Base-by-base conservation (phyloP, 225 moss, liverwort and hornwort genomes). In the Physcomitrellopsis africana region DNA sequence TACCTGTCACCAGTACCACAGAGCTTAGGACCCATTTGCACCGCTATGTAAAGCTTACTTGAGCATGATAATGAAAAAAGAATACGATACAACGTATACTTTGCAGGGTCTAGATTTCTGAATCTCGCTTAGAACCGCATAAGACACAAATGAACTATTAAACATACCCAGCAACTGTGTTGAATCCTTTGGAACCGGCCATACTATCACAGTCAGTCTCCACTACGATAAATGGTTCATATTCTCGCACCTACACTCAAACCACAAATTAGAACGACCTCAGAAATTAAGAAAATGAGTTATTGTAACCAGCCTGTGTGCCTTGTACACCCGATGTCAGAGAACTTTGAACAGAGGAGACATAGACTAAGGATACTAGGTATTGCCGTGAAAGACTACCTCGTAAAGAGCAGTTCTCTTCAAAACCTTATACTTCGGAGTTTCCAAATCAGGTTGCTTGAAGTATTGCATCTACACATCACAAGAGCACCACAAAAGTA, bases 361-460 rank as follows among this genome's bases (percentile, higher is more conserved):
- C 46, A 13, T 75, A 44, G 64, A 16, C 16, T 37, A 4, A 49
- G 26, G 12, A 46, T 14, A 18, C 15, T 49, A 49, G 3, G 26
- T 18, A 23, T 72, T 68, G 15, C 47, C 10, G 18, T 48, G 74
- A 49, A 11, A 11, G 15, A 23, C 71, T 65, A 97, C 96, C 92
- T 97, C 83, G 81, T 99, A 99, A 22, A 20, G 32, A 74, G 90
- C 79, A 20, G 90, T 86, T 78, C 95, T 84, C 81, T 89, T 99
- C 67, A 99, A 61, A 52, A 89, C 85, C 74, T 65, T 87, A 77
- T 90, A 99, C 73, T 82, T 89, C 2, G 97, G 97, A 8, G 93
- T 99, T 72, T 94, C 97, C 70, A 99, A 77, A 59, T 95, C 91
- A 18, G 97, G 97, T 76, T 90, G 94, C 76, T 93, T 94, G 60